Percentiles rank a stretch among this genome's conserved stretches.
These are phyloP conservation scores for Penicillium sp. DNA, from an alignment of 2,329 filamentous ascomycete genomes.

Conservation along the genomic window DNA sequence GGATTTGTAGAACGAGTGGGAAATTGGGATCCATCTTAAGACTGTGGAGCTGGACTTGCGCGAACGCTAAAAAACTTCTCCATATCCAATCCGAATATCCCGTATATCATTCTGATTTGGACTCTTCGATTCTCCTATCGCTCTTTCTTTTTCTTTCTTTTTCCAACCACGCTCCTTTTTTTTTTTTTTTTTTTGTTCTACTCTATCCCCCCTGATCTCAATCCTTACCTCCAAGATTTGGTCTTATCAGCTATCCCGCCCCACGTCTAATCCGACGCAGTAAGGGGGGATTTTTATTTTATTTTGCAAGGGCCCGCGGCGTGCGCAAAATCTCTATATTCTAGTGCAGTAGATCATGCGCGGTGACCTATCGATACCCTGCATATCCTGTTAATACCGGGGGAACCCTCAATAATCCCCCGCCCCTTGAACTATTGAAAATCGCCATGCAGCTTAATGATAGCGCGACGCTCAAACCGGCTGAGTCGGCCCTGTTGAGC, in stretches of 20 bases:
- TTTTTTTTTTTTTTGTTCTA: not conserved
- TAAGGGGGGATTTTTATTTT: conserved; percentile 16
- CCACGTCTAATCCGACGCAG: conserved; percentile 3
- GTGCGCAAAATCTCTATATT: conserved; percentile 5
- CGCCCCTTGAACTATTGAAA: conserved; percentile 23
- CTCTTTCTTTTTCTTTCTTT: not conserved
- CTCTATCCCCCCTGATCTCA: not conserved
- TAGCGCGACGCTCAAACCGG: conserved; percentile 21
- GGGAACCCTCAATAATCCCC: conserved; percentile 4
- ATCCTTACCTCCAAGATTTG: conserved; percentile 1
- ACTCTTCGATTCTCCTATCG: not conserved
- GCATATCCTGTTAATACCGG: conserved; percentile 25
- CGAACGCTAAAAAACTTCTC: conserved; percentile 16
- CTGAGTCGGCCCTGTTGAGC: conserved; percentile 30
- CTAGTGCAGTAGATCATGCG: conserved; percentile 31
- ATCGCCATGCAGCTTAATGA: conserved; percentile 33
- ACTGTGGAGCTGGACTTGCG: conserved; percentile 17
- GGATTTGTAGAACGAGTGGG: conserved; percentile 15
- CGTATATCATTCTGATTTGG: not conserved
- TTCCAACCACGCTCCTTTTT: not conserved
- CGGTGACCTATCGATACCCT: conserved; percentile 18
- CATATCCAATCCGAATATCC: conserved; percentile 2
- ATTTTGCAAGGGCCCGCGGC: conserved; percentile 8
- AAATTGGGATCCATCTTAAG: conserved; percentile 19
- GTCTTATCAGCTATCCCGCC: conserved; percentile 14